Evolutionary conservation across 192 early-diverging fungal species (phyloP).

Genomic region (Backusella psychrophila): DNA sequence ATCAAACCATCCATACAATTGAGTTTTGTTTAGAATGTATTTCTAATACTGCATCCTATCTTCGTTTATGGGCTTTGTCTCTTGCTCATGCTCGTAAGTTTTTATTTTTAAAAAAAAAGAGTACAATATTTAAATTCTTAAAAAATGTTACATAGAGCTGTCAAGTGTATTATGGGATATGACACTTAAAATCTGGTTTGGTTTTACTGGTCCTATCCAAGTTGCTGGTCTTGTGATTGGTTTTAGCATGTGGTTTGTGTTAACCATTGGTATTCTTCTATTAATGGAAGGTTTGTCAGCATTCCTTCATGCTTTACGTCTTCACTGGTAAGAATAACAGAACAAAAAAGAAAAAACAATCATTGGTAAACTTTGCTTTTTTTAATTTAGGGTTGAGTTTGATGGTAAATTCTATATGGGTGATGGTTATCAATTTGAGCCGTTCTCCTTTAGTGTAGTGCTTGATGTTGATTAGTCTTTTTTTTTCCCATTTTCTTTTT

Average conservation of each 20-base stretch:
- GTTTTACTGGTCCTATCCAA: constrained; percentile 49
- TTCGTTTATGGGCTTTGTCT: constrained; percentile 97
- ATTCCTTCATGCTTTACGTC: constrained; percentile 86
- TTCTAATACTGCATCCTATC: constrained; percentile 99
- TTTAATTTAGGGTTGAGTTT: constrained; percentile 75
- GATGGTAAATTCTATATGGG: constrained; percentile 96
- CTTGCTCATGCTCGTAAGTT: constrained; percentile 83
- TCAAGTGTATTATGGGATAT: constrained; percentile 97
- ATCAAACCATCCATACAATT: constrained; percentile 97
- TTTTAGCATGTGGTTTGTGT: constrained; percentile 84
- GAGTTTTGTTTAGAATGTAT: constrained; percentile 95
- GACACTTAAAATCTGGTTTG: constrained; percentile 64
- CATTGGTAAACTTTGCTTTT: neutral
- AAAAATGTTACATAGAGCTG: constrained; percentile 47
- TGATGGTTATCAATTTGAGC: constrained; percentile 83
- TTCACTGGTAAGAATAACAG: constrained; percentile 65
- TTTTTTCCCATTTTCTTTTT: neutral
- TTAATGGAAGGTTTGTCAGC: constrained; percentile 87
- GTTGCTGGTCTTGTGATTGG: constrained; percentile 73
- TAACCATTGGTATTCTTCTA: constrained; percentile 78
- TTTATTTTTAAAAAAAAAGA: neutral
- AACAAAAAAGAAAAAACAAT: neutral
- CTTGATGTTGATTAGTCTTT: neutral
- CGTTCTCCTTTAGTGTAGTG: constrained; percentile 74
- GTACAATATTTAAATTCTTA: neutral